Evolutionary conservation across 1,139 yeast species (phyloP), one percentile per base, ranked within the genome.

Genomic region (Taiozyma onychis): DNA sequence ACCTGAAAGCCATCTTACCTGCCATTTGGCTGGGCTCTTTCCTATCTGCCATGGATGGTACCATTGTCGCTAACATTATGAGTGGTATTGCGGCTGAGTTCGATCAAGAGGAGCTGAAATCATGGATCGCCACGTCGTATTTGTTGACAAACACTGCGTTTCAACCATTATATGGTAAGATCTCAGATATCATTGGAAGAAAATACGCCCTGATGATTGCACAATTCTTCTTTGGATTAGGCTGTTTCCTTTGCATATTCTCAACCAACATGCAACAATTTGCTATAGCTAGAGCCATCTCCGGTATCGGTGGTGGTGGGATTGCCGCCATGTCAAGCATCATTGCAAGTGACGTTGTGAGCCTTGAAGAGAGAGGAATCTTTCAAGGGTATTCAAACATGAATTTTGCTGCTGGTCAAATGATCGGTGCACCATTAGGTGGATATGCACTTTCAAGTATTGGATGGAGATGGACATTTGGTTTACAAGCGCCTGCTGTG

Each of bases 391-490:
- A 80, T 49, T 88, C 86, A 21, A 85, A 81, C 58, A 71, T 84
- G 43, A 80, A 80, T 35, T 82, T 71, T 58, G 88, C 88, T 7
- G 59, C 78, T 34, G 90, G 93, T 4, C 83, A 87, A 39, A 81
- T 86, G 37, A 69, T 81, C 6, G 91, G 93, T 32, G 93, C 90
- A 9, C 77, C 83, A 0, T 59, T 81, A 42, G 88, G 97, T 45
- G 97, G 97, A 16, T 56, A 83, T 35, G 69, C 88, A 32, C 78
- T 91, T 22, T 87, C 82, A 51, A 62, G 67, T n/a, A 74, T 81
- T 56, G 96, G 96, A 9, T 90, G 97, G 97, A 78, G 88, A 62
- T 75, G 74, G 59, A 80, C 81, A 39, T 83, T 83, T 62, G 72
- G 74, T 49, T 58, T 74, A 21, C 88, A 83, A 62, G 80, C 42